phyloP scores from a whole-genome alignment of 345 rosid species.

The Combretum micranthum region DNA sequence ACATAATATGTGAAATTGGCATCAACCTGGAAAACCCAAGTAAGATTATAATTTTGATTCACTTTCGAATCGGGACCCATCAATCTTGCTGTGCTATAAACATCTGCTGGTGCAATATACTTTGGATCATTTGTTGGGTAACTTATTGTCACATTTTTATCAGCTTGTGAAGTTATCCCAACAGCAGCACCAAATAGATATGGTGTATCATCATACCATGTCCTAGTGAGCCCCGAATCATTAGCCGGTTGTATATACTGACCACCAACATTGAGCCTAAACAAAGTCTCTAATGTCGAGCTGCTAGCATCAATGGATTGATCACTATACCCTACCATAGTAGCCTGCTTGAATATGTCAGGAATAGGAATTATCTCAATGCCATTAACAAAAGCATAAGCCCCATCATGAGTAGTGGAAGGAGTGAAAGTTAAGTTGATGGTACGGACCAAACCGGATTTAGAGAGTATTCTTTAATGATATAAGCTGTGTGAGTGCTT shows the following conservation, averaged over 20 bases:
- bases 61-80: conserved; percentile 34
- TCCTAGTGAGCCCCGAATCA: conserved; percentile 37
- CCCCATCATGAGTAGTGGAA: conserved; percentile 9
- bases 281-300: conserved; percentile 43
- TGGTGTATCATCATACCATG: conserved; percentile 55
- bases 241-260: conserved; percentile 26
- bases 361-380: conserved; percentile 45
- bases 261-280: conserved; percentile 51
- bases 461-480: conserved; percentile 36
- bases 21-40: conserved; percentile 56
- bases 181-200: conserved; percentile 29
- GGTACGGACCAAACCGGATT: conserved; percentile 12
- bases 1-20: conserved; percentile 45
- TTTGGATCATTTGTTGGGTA: conserved; percentile 16
- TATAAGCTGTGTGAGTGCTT: conserved; percentile 42
- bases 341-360: conserved; percentile 27
- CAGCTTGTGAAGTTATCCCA: conserved; percentile 23
- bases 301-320: conserved; percentile 13
- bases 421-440: conserved; percentile 36
- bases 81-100: conserved; percentile 35
- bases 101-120: conserved; percentile 34
- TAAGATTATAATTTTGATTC: conserved; percentile 35
- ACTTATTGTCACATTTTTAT: conserved; percentile 12
- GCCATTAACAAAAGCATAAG: conserved; percentile 53
- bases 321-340: conserved; percentile 29